Evolutionary conservation across 1,284 basidiomycete genomes (phyloP).

Genomic region (Apiotrichum montevideense): DNA sequence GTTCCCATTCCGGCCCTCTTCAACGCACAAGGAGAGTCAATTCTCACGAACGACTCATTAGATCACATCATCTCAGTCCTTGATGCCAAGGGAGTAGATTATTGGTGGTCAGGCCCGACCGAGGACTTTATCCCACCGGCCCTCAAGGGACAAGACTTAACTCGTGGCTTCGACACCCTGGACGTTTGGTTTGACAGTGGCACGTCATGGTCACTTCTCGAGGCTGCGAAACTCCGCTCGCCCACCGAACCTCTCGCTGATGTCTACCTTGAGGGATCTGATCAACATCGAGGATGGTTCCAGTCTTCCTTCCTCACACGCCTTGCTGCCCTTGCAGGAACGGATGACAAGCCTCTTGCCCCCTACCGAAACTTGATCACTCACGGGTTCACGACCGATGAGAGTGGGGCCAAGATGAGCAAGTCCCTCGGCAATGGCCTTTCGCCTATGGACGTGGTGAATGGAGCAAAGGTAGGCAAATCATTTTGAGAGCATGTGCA

Average conservation of each 20-base stretch:
- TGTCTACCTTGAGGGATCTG: constrained; percentile 89
- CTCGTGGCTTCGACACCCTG: constrained; percentile 86
- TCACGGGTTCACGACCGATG: constrained; percentile 94
- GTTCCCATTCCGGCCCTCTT: constrained; percentile 92
- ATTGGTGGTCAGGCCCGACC: constrained; percentile 89
- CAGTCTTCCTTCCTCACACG: constrained; percentile 88
- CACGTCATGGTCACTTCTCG: constrained; percentile 82
- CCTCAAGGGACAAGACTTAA: constrained; percentile 53
- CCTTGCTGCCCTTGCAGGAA: constrained; percentile 44
- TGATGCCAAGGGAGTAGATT: constrained; percentile 62
- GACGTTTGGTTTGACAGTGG: constrained; percentile 99
- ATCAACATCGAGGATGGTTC: constrained; percentile 99
- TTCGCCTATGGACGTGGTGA: constrained; percentile 72
- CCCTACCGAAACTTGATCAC: constrained; percentile 84
- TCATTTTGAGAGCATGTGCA: constrained; percentile 65
- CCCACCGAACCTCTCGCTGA: constrained; percentile 59
- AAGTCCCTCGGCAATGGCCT: constrained; percentile 92
- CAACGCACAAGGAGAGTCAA: constrained; percentile 59
- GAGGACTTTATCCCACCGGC: constrained; percentile 71
- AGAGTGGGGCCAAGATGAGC: constrained; percentile 94
- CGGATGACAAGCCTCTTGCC: constrained; percentile 19
- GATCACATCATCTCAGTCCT: constrained; percentile 72
- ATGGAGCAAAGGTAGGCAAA: constrained; percentile 64
- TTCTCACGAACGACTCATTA: constrained; percentile 65
- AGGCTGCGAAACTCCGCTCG: constrained; percentile 21